Conservation (phyloP, 2,329 filamentous ascomycete species). For the Madurella fahalii region DNA sequence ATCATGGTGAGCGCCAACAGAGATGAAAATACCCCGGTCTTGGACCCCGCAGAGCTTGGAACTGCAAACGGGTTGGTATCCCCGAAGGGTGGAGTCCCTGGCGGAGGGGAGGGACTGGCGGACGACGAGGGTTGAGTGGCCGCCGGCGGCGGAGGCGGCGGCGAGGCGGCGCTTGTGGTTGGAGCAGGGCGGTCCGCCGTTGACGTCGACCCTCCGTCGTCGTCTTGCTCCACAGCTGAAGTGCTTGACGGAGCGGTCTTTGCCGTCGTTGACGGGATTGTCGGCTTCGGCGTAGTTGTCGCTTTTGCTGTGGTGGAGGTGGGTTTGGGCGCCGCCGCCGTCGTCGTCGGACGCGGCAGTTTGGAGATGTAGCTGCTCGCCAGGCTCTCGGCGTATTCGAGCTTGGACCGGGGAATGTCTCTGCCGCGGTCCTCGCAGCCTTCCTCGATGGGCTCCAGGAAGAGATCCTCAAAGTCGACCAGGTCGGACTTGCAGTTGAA, state of each 20-base stretch:
- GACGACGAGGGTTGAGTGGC: not conserved
- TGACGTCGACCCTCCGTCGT: not conserved
- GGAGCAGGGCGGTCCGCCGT: not conserved
- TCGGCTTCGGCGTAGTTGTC: not conserved
- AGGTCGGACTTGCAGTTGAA: constrained; percentile 34
- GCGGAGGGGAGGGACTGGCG: not conserved
- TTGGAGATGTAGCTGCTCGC: constrained; percentile 22
- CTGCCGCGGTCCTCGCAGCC: constrained; percentile 30
- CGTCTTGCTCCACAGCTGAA: not conserved
- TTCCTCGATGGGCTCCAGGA: constrained; percentile 33
- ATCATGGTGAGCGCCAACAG: constrained; percentile 10
- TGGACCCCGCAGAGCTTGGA: constrained; percentile 14
- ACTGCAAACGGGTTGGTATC: constrained; percentile 29
- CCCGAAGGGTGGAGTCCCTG: constrained; percentile 16
- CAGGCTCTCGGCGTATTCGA: constrained; percentile 31
- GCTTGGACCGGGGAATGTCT: constrained; percentile 31
- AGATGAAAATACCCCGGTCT: not conserved
- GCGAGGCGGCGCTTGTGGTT: not conserved
- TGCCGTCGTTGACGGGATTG: not conserved
- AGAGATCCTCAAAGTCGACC: constrained; percentile 26
- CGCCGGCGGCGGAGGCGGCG: not conserved
- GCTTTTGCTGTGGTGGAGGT: constrained; percentile 13
- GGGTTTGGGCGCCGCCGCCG: constrained; percentile 7
- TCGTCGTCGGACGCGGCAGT: constrained; percentile 20
- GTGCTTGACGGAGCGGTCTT: not conserved